Base-by-base conservation (phyloP, 306 rosid species). In the Prunus campanulata region DNA sequence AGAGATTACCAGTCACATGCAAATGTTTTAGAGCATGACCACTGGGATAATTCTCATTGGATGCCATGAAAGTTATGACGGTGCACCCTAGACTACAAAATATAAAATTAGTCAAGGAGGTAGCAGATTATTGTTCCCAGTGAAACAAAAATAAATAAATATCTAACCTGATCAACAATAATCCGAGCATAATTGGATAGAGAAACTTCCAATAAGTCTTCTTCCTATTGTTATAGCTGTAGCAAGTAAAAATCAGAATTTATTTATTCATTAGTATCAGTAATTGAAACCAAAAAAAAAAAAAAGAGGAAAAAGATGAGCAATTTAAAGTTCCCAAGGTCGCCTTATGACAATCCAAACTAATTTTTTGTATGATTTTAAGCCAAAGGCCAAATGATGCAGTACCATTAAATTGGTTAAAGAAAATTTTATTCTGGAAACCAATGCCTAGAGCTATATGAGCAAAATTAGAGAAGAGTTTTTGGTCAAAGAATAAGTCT, bases 161-260 rank as follows among this genome's bases (percentile, higher is more conserved):
- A 78, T 77, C 88, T 75, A 82, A 94, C 98, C 98, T 94, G 86
- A 89, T 65, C 71, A 89, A 54, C 67, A 94, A 81, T 71, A 85
- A 77, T 72, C 91, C 97, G 63, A 90, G 77, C 93, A 90, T 82
- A 35, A 78, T 29, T 79, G 90, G 25, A 79, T 87, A 90, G 70
- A 92, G 82, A 77, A 89, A 80, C 81, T 85, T 92, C 98, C 98
- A 94, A 47, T 87, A 84, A 64, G 81, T 55, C 84, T 94, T 94
- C 75, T 83, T 87, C 85, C 83, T 90, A 76, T 94, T 94, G 89
- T 94, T 94, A 88, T 89, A 94, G 79, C 97, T 94, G 98, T 79
- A 76, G 84, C 81, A 82, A 77, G 65, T 68, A 49, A 65, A 47
- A 47, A 76, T 48, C 52, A 67, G 29, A 66, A 70, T 64, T 46